phyloP scores from a whole-genome alignment of 2,329 filamentous ascomycete species.

The Sphaerulina vaccinii region DNA sequence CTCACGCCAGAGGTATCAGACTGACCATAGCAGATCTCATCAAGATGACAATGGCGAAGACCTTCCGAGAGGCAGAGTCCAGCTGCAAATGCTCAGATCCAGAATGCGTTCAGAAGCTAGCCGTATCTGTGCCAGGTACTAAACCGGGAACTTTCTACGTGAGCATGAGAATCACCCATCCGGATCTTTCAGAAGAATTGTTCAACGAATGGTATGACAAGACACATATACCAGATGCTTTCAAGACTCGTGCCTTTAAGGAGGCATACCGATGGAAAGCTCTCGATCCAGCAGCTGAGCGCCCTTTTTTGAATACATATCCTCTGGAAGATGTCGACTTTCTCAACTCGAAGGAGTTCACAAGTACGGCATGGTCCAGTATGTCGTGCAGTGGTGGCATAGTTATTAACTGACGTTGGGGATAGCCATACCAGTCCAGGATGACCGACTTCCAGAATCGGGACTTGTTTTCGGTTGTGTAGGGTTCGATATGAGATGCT shows the following conservation, averaged over 20 bases:
- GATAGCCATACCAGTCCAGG: conserved; percentile 20
- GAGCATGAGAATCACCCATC: conserved; percentile 17
- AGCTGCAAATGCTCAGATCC: no score
- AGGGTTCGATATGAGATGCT: conserved; percentile 19
- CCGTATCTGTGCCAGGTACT: conserved; percentile 9
- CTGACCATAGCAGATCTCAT: no score
- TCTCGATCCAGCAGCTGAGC: conserved; percentile 8
- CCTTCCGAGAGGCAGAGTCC: no score
- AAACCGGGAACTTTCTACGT: conserved; percentile 21
- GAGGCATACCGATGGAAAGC: conserved; percentile 18
- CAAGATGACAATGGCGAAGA: no score
- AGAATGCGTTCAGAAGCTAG: conserved; percentile 2
- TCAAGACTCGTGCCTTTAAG: conserved; percentile 17
- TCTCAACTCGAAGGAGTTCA: conserved; percentile 16
- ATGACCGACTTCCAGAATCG: conserved; percentile 13
- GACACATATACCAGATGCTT: conserved; percentile 22
- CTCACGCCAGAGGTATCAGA: no score
- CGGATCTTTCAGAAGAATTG: conserved; percentile 10
- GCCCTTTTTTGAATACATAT: conserved; percentile 21
- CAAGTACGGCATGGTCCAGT: conserved; percentile 6
- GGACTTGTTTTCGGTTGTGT: conserved; percentile 18
- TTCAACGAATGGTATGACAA: conserved; percentile 22
- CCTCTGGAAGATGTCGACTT: conserved; percentile 18
- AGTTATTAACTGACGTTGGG: no score
- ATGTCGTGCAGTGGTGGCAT: no score